A percentile compares a stretch with the other conserved stretches of the same genome.
Conservation (phyloP, 495 filamentous ascomycete species). For the Talaromyces trachyspermus region DNA sequence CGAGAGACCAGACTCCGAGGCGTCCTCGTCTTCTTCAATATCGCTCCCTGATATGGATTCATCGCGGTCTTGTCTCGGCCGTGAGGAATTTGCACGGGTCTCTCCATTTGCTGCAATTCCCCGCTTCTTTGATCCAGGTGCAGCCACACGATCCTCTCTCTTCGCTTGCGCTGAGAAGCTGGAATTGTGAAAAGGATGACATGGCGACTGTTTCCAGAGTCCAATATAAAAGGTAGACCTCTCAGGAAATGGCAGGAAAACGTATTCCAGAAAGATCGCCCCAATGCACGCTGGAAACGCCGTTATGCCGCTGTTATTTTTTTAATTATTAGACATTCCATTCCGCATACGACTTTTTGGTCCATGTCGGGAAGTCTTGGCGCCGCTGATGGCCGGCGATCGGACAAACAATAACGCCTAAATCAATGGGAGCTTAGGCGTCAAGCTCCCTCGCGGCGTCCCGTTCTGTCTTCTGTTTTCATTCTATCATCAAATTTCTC, state of each 20-base stretch:
- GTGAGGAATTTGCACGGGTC: conserved; percentile 21
- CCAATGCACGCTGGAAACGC: not conserved
- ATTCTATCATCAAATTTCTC: conserved; percentile 5
- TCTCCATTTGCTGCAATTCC: conserved; percentile 34
- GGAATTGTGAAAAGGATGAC: conserved; percentile 85
- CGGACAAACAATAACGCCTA: conserved; percentile 12
- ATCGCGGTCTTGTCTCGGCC: conserved; percentile 32
- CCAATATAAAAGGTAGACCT: not conserved
- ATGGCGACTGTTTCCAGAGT: conserved; percentile 28
- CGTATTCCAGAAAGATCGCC: not conserved
- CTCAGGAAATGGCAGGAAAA: not conserved
- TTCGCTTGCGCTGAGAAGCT: conserved; percentile 77
- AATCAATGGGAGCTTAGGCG: conserved; percentile 2
- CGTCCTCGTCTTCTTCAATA: conserved; percentile 52
- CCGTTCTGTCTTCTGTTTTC: not conserved
- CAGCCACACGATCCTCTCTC: conserved; percentile 42
- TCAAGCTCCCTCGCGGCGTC: conserved; percentile 1
- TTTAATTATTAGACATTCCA: not conserved
- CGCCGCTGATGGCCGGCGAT: not conserved
- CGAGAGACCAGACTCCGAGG: conserved; percentile 32
- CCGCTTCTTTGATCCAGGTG: conserved; percentile 50
- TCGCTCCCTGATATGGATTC: conserved; percentile 89
- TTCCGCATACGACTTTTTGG: conserved; percentile 7
- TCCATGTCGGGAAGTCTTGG: conserved; percentile 11
- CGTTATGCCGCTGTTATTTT: not conserved